Evolutionary conservation across 306 rosid species (phyloP).

Genomic region (Abrus pulchellus): DNA sequence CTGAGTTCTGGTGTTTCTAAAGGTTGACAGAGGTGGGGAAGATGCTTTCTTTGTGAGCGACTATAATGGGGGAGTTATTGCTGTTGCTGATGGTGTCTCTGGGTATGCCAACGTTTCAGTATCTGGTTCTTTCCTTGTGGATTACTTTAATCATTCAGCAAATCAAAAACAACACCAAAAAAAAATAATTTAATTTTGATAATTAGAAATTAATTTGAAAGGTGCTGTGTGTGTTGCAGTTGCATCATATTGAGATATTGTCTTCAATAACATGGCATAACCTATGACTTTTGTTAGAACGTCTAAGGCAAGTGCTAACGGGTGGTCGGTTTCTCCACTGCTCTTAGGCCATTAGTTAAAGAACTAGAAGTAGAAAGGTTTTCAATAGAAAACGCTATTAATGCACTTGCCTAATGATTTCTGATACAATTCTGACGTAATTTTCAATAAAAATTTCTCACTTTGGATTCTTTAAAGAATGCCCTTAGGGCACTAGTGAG

Average conservation of each 20-base stretch:
- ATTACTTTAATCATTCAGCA: background rate
- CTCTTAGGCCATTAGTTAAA: no score
- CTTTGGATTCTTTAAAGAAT: no score
- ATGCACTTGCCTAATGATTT: no score
- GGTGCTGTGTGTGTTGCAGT: background rate
- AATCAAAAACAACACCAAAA: background rate
- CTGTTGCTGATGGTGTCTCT: slow-evolving; percentile 98
- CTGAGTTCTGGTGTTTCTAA: slow-evolving; percentile 49
- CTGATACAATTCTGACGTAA: no score
- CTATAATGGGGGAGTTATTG: slow-evolving; percentile 82
- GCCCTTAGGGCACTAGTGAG: no score
- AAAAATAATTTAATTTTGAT: background rate
- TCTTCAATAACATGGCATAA: background rate
- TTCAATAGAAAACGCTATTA: no score
- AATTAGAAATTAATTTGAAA: background rate
- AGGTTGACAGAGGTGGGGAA: slow-evolving; percentile 94
- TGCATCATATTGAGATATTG: slow-evolving; percentile 22
- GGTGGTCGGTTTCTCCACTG: no score
- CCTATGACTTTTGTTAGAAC: background rate
- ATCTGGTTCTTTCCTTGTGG: slow-evolving; percentile 13
- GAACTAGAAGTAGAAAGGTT: no score
- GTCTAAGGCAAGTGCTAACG: no score
- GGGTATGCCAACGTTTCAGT: slow-evolving; percentile 65
- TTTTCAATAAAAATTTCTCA: no score
- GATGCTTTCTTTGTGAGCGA: slow-evolving; percentile 87